Evolutionary conservation across 768 basidiomycete species (phyloP).

Genomic region (Trametes meyenii): DNA sequence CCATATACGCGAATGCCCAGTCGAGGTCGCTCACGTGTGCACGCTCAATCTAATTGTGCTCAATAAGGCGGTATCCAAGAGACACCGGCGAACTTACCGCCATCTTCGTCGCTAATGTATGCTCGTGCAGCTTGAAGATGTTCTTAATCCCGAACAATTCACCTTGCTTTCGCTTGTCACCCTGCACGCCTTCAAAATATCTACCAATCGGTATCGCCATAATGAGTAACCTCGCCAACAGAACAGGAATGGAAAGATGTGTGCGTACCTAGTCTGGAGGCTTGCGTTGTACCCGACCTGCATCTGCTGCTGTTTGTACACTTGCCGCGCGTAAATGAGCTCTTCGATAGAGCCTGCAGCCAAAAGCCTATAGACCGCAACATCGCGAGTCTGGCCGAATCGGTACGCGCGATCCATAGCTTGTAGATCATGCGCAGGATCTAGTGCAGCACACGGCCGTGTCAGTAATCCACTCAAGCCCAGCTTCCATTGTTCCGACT

Average conservation of each 20-base stretch:
- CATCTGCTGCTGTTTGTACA: constrained; percentile 95
- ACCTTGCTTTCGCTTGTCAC: constrained; percentile 71
- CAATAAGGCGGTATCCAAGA: neutral
- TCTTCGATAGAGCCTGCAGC: constrained; percentile 90
- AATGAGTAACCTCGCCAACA: neutral
- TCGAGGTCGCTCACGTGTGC: constrained; percentile 75
- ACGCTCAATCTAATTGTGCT: constrained; percentile 64
- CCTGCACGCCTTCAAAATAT: constrained; percentile 83
- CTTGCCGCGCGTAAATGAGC: constrained; percentile 83
- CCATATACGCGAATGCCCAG: constrained; percentile 77
- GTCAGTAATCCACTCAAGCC: neutral
- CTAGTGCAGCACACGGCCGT: constrained; percentile 42
- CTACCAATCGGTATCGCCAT: constrained; percentile 38
- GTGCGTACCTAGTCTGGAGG: constrained; percentile 69
- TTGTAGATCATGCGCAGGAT: constrained; percentile 94
- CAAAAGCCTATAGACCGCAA: constrained; percentile 79
- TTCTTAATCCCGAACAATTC: constrained; percentile 87
- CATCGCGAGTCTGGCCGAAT: constrained; percentile 86
- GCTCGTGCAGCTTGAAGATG: constrained; percentile 79
- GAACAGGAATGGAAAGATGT: neutral
- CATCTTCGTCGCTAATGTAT: constrained; percentile 70
- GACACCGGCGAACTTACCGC: constrained; percentile 48
- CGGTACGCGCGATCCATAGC: constrained; percentile 89
- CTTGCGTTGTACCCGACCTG: constrained; percentile 86
- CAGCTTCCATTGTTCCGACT: constrained; percentile 33